Evolutionary conservation across 345 rosid species (phyloP).

Genomic region (Triadica sebifera): DNA sequence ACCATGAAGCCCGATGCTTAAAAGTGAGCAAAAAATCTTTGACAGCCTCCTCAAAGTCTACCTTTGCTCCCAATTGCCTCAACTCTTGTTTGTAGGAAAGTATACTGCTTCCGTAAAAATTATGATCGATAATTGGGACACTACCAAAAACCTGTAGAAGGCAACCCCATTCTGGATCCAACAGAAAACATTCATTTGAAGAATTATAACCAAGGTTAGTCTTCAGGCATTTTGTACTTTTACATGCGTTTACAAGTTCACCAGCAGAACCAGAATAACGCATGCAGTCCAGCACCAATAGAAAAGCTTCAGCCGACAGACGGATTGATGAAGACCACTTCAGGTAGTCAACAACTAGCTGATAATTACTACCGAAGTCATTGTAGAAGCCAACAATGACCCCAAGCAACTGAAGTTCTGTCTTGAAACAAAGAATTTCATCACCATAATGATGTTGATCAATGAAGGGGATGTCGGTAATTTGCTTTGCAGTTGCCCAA

Average conservation of each 20-base stretch:
- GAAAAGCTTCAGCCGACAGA: slow-evolving; percentile 44
- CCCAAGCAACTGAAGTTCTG: slow-evolving; percentile 60
- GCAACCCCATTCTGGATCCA: slow-evolving; percentile 53
- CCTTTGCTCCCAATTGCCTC: slow-evolving; percentile 44
- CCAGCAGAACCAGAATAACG: neutral
- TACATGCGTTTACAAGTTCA: slow-evolving; percentile 27
- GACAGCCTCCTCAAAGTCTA: slow-evolving; percentile 46
- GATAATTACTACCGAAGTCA: slow-evolving; percentile 12
- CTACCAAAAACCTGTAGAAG: slow-evolving; percentile 46
- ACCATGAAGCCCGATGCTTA: slow-evolving; percentile 33
- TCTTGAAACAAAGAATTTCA: slow-evolving; percentile 30
- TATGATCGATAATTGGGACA: slow-evolving; percentile 42
- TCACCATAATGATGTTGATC: slow-evolving; percentile 44
- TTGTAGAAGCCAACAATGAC: slow-evolving; percentile 37
- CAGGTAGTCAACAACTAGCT: slow-evolving; percentile 40
- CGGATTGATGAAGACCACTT: slow-evolving; percentile 23
- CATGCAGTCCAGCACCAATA: slow-evolving; percentile 45
- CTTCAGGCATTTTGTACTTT: slow-evolving; percentile 40
- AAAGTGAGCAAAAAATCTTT: slow-evolving; percentile 36
- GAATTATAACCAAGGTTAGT: slow-evolving; percentile 45
- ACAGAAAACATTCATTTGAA: slow-evolving; percentile 54
- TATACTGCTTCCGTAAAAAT: slow-evolving; percentile 39
- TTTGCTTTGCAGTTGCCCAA: slow-evolving; percentile 51
- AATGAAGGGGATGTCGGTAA: slow-evolving; percentile 57
- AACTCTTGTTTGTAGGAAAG: slow-evolving; percentile 36